These are phyloP conservation scores for Trichocladium uniseriatum DNA, from an alignment of 495 filamentous ascomycete species.

Conservation along the genomic window DNA sequence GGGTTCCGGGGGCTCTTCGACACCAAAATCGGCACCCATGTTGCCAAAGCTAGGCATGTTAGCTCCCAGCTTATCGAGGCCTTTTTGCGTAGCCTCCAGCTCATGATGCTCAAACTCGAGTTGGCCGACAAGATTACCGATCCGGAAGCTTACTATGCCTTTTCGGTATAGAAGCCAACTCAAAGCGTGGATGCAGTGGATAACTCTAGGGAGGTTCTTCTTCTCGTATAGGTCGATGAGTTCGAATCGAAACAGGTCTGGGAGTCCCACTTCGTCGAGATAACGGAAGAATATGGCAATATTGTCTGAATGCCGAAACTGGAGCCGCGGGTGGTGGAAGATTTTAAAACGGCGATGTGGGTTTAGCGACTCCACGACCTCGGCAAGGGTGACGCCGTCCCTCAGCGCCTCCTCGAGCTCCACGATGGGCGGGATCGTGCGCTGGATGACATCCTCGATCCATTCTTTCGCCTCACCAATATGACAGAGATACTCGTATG, in stretches of 20 bases:
- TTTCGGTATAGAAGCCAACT: constrained; percentile 94
- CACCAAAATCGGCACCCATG: constrained; percentile 91
- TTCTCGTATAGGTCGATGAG: constrained; percentile 98
- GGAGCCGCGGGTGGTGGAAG: constrained; percentile 72
- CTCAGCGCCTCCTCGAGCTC: constrained; percentile 87
- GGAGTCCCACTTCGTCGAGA: constrained; percentile 84
- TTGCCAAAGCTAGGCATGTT: constrained; percentile 97
- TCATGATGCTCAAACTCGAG: constrained; percentile 97
- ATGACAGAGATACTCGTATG: constrained; percentile 98
- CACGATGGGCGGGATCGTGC: constrained; percentile 88
- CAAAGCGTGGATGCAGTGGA: constrained; percentile 95
- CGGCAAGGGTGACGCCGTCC: constrained; percentile 90
- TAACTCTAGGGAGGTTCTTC: constrained; percentile 98
- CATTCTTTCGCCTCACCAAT: constrained; percentile 99
- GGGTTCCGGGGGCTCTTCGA: constrained; percentile 51
- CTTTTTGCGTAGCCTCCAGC: constrained; percentile 91
- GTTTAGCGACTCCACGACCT: constrained; percentile 86
- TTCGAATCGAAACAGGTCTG: constrained; percentile 97
- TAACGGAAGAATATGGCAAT: constrained; percentile 91
- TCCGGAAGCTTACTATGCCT: constrained; percentile 87
- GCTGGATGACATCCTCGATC: constrained; percentile 91
- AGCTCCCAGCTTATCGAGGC: constrained; percentile 85
- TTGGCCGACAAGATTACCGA: constrained; percentile 96
- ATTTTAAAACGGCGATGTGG: constrained; percentile 68
- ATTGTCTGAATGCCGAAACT: constrained; percentile 96